phyloP scores from a whole-genome alignment of 2,329 filamentous ascomycete species.

The Phialophora verrucosa region DNA sequence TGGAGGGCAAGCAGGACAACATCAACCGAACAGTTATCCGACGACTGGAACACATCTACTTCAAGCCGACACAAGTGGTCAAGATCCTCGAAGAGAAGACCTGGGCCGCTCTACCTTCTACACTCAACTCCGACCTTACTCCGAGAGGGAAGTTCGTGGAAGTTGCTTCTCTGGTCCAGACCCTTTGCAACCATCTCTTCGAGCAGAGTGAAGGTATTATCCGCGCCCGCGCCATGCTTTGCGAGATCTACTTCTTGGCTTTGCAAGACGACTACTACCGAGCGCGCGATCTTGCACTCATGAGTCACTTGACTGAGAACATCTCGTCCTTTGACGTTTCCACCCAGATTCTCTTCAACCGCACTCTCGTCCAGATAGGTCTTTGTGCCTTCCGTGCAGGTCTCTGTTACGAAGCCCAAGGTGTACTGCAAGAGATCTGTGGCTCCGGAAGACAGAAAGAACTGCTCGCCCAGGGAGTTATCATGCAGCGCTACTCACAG shows the following conservation, averaged over 20 bases:
- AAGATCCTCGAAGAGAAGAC: slow-evolving; percentile 92
- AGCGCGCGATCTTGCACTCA: slow-evolving; percentile 98
- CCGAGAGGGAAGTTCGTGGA: slow-evolving; percentile 72
- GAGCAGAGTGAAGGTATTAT: slow-evolving; percentile 93
- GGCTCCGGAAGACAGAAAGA: slow-evolving; percentile 98
- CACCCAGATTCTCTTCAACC: slow-evolving; percentile 98
- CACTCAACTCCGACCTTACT: slow-evolving; percentile 79
- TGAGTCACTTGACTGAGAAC: slow-evolving; percentile 98
- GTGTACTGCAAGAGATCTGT: slow-evolving; percentile 96
- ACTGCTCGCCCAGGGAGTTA: slow-evolving; percentile 93
- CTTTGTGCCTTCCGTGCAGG: slow-evolving; percentile 98
- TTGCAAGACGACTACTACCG: slow-evolving; percentile 98
- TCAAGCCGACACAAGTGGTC: slow-evolving; percentile 95
- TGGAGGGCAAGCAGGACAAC: slow-evolving; percentile 81
- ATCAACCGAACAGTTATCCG: slow-evolving; percentile 93
- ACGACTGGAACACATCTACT: slow-evolving; percentile 95
- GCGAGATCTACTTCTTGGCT: slow-evolving; percentile 97
- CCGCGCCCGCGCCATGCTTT: slow-evolving; percentile 93
- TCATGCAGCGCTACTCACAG: slow-evolving; percentile 95
- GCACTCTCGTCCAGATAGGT: slow-evolving; percentile 94
- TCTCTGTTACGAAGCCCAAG: slow-evolving; percentile 96
- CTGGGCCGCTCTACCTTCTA: slow-evolving; percentile 77
- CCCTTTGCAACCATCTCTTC: slow-evolving; percentile 94
- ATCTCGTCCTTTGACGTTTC: slow-evolving; percentile 96
- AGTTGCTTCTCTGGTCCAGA: slow-evolving; percentile 76